Evolutionary conservation across 2,329 filamentous ascomycete genomes (phyloP).

Genomic region (Verticillium tricorpus): DNA sequence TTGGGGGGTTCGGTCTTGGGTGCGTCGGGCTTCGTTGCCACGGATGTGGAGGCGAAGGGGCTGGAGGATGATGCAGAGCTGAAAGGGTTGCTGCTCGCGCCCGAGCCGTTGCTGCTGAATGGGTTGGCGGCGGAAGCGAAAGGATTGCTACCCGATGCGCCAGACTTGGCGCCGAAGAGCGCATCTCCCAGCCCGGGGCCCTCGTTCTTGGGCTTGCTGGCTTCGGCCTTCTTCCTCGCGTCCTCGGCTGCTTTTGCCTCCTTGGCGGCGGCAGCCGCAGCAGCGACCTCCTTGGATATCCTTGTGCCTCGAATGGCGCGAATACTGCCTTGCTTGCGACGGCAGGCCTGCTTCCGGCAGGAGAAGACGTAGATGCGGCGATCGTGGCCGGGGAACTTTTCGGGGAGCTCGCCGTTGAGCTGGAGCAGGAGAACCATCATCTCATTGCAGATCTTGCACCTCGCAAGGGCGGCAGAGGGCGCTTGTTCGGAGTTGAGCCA

Average conservation of each 20-base stretch:
- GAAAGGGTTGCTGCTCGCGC: conserved; percentile 41
- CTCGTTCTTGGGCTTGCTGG: conserved; percentile 23
- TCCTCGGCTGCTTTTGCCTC: conserved; percentile 27
- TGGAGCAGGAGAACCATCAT: conserved; percentile 83
- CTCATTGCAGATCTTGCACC: conserved; percentile 82
- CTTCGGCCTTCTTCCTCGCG: conserved; percentile 21
- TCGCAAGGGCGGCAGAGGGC: conserved; percentile 72
- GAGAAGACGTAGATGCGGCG: conserved; percentile 82
- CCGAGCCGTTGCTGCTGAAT: conserved; percentile 48
- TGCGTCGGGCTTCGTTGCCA: conserved; percentile 26
- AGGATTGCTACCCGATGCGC: conserved; percentile 42
- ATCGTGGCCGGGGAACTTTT: conserved; percentile 81
- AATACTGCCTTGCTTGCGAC: conserved; percentile 77
- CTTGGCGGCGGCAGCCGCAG: conserved; percentile 15
- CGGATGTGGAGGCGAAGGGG: conserved; percentile 22
- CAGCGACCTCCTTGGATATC: conserved; percentile 38
- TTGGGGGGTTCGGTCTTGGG: conserved; percentile 17
- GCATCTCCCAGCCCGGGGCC: conserved; percentile 56
- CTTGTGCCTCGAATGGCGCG: conserved; percentile 68
- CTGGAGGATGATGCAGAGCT: conserved; percentile 20
- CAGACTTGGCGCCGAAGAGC: conserved; percentile 61
- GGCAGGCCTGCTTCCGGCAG: conserved; percentile 73
- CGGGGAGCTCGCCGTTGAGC: conserved; percentile 84
- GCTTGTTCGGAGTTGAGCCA: conserved; percentile 73
- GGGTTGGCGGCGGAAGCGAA: conserved; percentile 54